Conservation (phyloP, 495 filamentous ascomycete genomes). For the Collariella sp. region DNA sequence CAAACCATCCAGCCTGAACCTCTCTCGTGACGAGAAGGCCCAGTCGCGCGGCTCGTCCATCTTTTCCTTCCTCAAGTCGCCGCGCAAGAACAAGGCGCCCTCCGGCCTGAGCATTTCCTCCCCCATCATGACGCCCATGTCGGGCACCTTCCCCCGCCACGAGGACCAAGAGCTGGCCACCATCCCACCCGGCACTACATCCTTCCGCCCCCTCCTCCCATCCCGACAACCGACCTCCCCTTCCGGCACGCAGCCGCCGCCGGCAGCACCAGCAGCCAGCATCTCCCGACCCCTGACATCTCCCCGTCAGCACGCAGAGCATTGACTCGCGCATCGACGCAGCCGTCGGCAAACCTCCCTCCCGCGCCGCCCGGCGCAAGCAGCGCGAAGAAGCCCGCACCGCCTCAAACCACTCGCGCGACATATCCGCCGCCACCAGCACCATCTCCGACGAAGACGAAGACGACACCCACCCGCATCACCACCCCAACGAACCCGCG, state of each 20-base stretch:
- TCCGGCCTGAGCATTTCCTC: conserved; percentile 44
- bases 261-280: conserved; percentile 9
- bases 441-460: conserved; percentile 5
- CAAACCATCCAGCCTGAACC: conserved; percentile 41
- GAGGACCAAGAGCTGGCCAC: conserved; percentile 44
- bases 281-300: conserved; percentile 40
- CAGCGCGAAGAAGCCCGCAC: conserved; percentile 7
- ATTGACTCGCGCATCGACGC: conserved; percentile 42
- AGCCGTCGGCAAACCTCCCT: conserved; percentile 17
- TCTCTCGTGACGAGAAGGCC: conserved; percentile 32
- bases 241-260: conserved; percentile 26
- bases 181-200: conserved; percentile 43
- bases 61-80: conserved; percentile 45
- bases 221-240: conserved; percentile 37
- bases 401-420: conserved; percentile 30
- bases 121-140: conserved; percentile 47
- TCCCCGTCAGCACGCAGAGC: conserved; percentile 41
- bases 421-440: conserved; percentile 24
- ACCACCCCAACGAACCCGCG: conserved; percentile 32
- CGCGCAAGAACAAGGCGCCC: conserved; percentile 35
- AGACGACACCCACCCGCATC: too few relatives aligned
- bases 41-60: conserved; percentile 45
- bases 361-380: conserved; percentile 7
- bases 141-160: conserved; percentile 41
- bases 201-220: conserved; percentile 37